Percentiles rank a stretch among this genome's conserved stretches.
phyloP scores from a whole-genome alignment of 2,329 filamentous ascomycete species.

The Neofusicoccum cordaticola region DNA sequence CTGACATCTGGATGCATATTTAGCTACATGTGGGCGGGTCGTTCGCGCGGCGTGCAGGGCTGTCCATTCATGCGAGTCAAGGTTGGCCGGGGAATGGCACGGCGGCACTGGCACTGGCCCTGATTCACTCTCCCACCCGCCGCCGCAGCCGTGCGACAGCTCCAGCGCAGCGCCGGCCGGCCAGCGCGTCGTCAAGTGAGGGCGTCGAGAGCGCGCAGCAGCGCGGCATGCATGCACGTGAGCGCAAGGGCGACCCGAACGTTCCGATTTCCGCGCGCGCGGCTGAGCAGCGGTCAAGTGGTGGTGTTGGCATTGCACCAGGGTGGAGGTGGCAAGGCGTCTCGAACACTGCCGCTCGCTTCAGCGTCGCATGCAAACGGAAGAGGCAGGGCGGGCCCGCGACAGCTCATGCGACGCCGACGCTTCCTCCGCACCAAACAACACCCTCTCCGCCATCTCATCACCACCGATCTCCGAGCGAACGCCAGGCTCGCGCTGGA shows the following conservation, averaged over 20 bases:
- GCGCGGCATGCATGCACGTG: background rate
- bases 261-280: slow-evolving; percentile 8
- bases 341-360: slow-evolving; percentile 12
- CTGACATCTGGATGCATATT: slow-evolving; percentile 2
- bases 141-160: background rate
- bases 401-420: slow-evolving; percentile 7
- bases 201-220: background rate
- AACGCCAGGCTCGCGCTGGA: background rate
- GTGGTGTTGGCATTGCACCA: slow-evolving; percentile 8
- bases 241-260: background rate
- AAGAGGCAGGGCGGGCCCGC: slow-evolving; percentile 5
- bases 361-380: slow-evolving; percentile 13
- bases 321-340: slow-evolving; percentile 11
- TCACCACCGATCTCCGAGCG: slow-evolving; percentile 3
- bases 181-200: background rate
- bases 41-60: slow-evolving; percentile 1
- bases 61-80: background rate
- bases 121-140: background rate
- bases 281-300: slow-evolving; percentile 11
- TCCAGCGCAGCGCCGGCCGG: background rate
- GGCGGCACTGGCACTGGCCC: slow-evolving; percentile 9
- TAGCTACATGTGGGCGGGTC: background rate
- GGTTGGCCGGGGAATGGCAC: slow-evolving; percentile 8
- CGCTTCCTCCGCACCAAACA: slow-evolving; percentile 2
- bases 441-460: background rate